Evolutionary conservation across 2,329 filamentous ascomycete genomes (phyloP).

Genomic region (Aspergillus fijiensis): DNA sequence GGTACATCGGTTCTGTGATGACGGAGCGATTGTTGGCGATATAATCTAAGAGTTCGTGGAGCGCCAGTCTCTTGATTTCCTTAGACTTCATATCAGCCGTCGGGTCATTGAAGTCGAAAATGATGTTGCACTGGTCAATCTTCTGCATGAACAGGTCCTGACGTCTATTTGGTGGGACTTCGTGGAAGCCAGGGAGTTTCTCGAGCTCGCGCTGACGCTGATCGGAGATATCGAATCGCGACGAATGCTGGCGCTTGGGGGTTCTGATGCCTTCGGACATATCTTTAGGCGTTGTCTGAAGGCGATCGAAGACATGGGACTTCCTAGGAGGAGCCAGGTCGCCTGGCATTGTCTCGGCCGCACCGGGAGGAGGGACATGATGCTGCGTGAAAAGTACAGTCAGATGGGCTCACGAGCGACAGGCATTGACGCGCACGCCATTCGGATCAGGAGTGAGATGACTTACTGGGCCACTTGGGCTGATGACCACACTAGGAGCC

Average conservation of each 20-base stretch:
- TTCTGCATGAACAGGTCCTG: constrained; percentile 99
- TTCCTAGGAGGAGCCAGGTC: constrained; percentile 96
- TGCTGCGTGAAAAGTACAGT: constrained; percentile 57
- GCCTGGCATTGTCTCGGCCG: constrained; percentile 96
- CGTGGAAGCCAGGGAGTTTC: constrained; percentile 95
- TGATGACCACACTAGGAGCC: constrained; percentile 89
- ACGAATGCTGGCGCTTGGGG: constrained; percentile 95
- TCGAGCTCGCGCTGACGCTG: constrained; percentile 86
- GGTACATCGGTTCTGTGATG: constrained; percentile 99
- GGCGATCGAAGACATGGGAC: constrained; percentile 80
- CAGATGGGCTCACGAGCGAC: neutral
- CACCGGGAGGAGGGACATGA: constrained; percentile 77
- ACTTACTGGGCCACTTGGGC: constrained; percentile 82
- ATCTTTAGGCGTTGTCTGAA: constrained; percentile 93
- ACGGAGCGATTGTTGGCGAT: constrained; percentile 98
- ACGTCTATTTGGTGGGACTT: constrained; percentile 89
- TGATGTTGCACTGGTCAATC: constrained; percentile 99
- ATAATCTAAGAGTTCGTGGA: constrained; percentile 96
- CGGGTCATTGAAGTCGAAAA: constrained; percentile 99
- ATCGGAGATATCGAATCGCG: constrained; percentile 94
- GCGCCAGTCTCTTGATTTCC: constrained; percentile 94
- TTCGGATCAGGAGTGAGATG: constrained; percentile 1
- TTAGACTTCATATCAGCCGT: constrained; percentile 99
- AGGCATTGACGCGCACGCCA: neutral
- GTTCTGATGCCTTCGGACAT: constrained; percentile 93